phyloP scores from a whole-genome alignment of 441 rosid species.

The Corymbia citriodora region DNA sequence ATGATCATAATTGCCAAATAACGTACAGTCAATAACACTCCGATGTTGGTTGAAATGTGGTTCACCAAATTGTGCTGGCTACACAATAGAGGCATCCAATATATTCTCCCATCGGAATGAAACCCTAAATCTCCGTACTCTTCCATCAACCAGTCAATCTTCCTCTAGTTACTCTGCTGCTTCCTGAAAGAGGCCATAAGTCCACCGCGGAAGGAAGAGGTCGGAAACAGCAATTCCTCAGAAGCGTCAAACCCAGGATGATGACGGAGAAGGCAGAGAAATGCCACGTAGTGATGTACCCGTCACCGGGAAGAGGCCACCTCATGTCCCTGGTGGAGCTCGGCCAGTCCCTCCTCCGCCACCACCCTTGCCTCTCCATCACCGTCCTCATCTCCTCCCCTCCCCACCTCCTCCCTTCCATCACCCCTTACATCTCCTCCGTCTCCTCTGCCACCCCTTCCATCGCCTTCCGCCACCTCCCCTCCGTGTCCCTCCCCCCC shows the following conservation, averaged over 20 bases:
- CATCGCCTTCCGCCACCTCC: background rate
- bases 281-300: background rate
- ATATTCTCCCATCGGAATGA: too few species aligned
- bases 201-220: too few species aligned
- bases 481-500: background rate
- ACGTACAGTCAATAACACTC: too few species aligned
- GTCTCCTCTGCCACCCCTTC: background rate
- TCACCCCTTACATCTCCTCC: background rate
- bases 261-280: background rate
- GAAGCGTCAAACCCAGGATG: background rate
- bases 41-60: too few species aligned
- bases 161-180: too few species aligned
- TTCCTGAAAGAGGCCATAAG: too few species aligned
- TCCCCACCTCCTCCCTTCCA: background rate
- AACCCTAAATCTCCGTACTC: too few species aligned
- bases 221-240: too few species aligned
- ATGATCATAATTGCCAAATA: too few species aligned
- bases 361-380: conserved; percentile 1
- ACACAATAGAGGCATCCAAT: too few species aligned
- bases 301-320: background rate
- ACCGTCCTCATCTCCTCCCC: background rate
- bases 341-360: background rate
- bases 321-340: background rate
- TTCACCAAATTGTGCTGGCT: too few species aligned
- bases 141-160: too few species aligned